Evolutionary conservation across 2,329 filamentous ascomycete species (phyloP).

Genomic region (Teratosphaeria viscida): DNA sequence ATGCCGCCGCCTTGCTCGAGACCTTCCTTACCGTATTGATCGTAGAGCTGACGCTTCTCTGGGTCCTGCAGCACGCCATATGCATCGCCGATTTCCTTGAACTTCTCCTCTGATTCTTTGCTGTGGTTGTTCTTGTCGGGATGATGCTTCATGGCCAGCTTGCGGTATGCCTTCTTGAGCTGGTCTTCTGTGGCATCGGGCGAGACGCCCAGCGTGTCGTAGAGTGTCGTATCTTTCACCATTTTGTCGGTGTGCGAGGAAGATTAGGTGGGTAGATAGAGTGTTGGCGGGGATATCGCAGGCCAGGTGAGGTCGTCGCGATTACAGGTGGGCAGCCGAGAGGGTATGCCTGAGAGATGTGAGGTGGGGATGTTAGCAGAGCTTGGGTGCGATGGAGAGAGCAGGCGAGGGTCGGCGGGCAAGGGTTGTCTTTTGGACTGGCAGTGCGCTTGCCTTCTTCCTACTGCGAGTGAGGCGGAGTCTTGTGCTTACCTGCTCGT

Average conservation of each 20-base stretch:
- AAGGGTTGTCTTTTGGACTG: not conserved
- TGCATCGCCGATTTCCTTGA: constrained; percentile 93
- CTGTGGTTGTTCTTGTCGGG: constrained; percentile 96
- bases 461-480: not conserved
- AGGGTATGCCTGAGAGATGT: not conserved
- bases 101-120: constrained; percentile 88
- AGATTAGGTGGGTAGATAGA: not conserved
- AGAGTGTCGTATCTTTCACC: constrained; percentile 71
- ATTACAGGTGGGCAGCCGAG: not conserved
- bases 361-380: not conserved
- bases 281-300: not conserved
- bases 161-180: constrained; percentile 84
- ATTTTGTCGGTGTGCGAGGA: constrained; percentile 34
- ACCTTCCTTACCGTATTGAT: constrained; percentile 95
- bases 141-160: constrained; percentile 71
- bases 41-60: constrained; percentile 85
- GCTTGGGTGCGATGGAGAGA: not conserved
- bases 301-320: not conserved
- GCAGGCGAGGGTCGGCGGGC: not conserved
- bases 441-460: not conserved
- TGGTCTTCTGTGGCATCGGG: constrained; percentile 73
- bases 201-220: constrained; percentile 68
- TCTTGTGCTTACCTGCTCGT: not conserved
- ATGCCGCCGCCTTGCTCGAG: constrained; percentile 69
- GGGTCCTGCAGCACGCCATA: constrained; percentile 91